Evolutionary conservation across 495 filamentous ascomycete species (phyloP), one percentile per base, ranked within the genome.

Genomic region (Pyronema domesticum): DNA sequence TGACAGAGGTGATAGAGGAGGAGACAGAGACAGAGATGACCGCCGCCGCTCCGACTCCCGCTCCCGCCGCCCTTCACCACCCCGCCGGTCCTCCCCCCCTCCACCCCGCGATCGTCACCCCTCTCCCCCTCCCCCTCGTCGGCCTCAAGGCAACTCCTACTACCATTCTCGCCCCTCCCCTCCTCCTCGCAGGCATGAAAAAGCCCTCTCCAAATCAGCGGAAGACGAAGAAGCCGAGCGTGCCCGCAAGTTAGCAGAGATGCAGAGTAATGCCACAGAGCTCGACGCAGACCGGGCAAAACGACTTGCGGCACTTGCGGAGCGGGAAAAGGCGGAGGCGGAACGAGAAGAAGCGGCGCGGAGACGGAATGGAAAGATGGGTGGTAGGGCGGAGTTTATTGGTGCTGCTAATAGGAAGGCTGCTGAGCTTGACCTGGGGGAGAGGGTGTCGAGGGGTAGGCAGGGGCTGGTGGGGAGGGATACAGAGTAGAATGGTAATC

Each of bases 201-300:
- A 17, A 43, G 15, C 48, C 48, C 13, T 18, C 48, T n/a, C 48
- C 10, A 35, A 34, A 33, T 34, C 48, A 1, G 39, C 48, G 18
- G 58, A 65, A 36, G 66, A 69, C 8, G 63, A 64, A 1, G 69
- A 73, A 37, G 70, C 73, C 13, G 79, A 83, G 55, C 76, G 76
- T 3, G 76, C 75, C 7, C 71, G 74, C 15, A 89, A 84, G 62
- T 71, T 96, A 4, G 83, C 81, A 36, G 62, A 54, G 45, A 98
- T 98, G 91, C 85, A 87, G 62, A 74, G 76, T 19, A 85, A 85
- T 52, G 91, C 91, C n/a, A 72, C 73, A 3, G 76, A 83, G 10
- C 73, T 98, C 56, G 85, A 95, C 65, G 59, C 73, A 37, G 79
- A 83, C 47, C 83, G 91, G 15, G 77, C 79, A 46, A 74, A 76